Percentiles rank a stretch among this genome's conserved stretches.
Conservation (phyloP, 2,329 filamentous ascomycete species). For the Pyricularia pennisetigena region DNA sequence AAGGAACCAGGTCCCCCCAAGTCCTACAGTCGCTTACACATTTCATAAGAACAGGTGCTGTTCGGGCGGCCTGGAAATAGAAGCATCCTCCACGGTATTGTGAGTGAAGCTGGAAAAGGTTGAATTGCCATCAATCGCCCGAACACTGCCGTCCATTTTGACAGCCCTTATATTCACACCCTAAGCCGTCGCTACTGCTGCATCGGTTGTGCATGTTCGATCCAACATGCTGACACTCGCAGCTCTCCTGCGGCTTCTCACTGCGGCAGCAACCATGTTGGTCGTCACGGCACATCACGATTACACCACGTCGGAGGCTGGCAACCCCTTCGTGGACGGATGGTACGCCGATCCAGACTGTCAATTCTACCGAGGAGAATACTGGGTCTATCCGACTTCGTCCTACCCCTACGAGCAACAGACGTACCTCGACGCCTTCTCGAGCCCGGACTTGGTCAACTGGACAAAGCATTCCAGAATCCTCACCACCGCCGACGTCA, state of each 20-base stretch:
- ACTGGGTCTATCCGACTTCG: constrained; percentile 38
- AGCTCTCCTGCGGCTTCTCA: not conserved
- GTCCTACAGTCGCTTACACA: not conserved
- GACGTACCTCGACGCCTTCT: constrained; percentile 40
- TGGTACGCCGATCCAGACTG: constrained; percentile 42
- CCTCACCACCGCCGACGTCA: constrained; percentile 25
- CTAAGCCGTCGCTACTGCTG: not conserved
- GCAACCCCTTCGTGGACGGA: constrained; percentile 36
- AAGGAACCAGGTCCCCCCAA: not conserved
- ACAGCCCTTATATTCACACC: not conserved
- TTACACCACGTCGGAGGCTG: constrained; percentile 28
- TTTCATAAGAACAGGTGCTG: not conserved
- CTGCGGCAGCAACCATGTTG: not conserved
- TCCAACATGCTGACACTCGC: not conserved
- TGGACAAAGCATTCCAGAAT: constrained; percentile 37
- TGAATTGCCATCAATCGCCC: not conserved
- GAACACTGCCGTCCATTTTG: not conserved
- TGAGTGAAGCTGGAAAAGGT: not conserved
- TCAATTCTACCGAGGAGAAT: constrained; percentile 31
- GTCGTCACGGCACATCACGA: constrained; percentile 8
- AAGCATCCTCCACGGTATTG: not conserved
- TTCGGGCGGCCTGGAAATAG: not conserved
- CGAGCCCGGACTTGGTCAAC: constrained; percentile 33
- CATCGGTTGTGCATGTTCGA: not conserved
- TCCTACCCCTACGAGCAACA: constrained; percentile 33